Percentiles rank a stretch among this genome's conserved stretches.
phyloP scores from a whole-genome alignment of 306 rosid genomes.

The Lathyrus sativus region DNA sequence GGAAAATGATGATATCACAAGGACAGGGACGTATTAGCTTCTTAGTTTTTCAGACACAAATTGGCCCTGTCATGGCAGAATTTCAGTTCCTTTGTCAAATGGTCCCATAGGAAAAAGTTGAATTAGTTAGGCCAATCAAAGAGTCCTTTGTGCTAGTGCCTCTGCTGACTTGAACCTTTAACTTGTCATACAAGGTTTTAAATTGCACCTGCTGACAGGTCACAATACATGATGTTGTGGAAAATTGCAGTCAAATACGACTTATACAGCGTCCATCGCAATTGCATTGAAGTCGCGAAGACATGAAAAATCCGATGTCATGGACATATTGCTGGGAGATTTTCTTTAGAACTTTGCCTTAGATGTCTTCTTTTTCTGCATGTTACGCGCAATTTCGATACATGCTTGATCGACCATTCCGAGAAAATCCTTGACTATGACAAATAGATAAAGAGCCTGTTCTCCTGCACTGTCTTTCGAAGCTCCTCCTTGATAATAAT shows the following conservation, averaged over 20 bases:
- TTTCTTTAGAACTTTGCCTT: constrained; percentile 19
- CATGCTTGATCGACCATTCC: constrained; percentile 89
- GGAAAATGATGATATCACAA: constrained; percentile 20
- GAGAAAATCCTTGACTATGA: constrained; percentile 77
- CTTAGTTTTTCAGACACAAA: constrained; percentile 22
- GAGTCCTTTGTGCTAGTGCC: constrained; percentile 32
- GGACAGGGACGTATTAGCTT: constrained; percentile 19
- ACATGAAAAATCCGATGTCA: background rate
- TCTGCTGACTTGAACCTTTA: constrained; percentile 38
- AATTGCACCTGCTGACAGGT: background rate
- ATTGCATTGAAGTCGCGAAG: background rate
- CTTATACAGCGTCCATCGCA: background rate
- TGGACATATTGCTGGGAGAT: background rate
- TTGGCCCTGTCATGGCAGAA: constrained; percentile 1
- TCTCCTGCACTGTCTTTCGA: constrained; percentile 56
- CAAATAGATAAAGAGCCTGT: constrained; percentile 69
- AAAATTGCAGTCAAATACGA: background rate
- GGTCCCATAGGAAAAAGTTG: constrained; percentile 36
- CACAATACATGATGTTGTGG: background rate
- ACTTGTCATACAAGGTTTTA: background rate
- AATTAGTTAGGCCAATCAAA: constrained; percentile 44
- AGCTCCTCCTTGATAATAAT: constrained; percentile 73
- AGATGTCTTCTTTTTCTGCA: constrained; percentile 59
- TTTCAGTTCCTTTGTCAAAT: constrained; percentile 9
- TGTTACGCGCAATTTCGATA: constrained; percentile 67